phyloP scores from a whole-genome alignment of 148 eudicot genomes.

The Rheum nobile region DNA sequence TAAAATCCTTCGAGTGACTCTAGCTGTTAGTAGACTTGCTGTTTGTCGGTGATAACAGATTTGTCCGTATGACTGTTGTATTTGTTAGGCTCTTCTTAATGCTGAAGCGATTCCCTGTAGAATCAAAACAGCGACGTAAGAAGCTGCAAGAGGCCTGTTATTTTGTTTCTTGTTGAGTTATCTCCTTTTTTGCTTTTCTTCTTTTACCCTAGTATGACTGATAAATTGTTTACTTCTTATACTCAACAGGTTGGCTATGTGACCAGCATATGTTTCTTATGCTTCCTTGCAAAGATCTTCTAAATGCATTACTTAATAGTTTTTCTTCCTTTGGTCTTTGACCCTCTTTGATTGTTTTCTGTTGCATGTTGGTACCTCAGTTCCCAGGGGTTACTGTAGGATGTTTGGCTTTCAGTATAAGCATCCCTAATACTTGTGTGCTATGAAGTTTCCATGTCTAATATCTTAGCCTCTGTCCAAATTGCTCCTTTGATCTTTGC shows the following conservation, averaged over 20 bases:
- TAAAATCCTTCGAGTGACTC: neutral
- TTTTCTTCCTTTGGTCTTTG: neutral
- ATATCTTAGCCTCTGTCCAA: conserved; percentile 29
- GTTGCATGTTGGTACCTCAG: neutral
- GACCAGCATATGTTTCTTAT: conserved; percentile 80
- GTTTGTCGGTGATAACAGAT: neutral
- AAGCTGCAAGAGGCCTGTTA: conserved; percentile 81
- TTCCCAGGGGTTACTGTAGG: neutral
- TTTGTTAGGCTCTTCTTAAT: conserved; percentile 79
- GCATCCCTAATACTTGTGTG: neutral
- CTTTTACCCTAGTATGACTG: neutral
- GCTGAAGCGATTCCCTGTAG: conserved; percentile 96
- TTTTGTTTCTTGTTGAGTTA: neutral
- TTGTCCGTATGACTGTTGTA: neutral
- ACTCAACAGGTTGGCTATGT: conserved; percentile 70
- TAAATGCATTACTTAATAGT: neutral
- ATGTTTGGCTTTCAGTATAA: neutral
- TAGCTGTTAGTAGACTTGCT: neutral
- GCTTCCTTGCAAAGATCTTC: conserved; percentile 52
- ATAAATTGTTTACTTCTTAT: neutral
- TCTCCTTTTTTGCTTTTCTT: neutral
- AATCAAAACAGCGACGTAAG: conserved; percentile 87
- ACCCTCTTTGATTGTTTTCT: neutral
- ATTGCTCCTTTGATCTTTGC: conserved; percentile 87
- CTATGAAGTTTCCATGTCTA: neutral